A percentile compares a stretch with the other conserved stretches of the same genome.
Conservation (phyloP, 2,329 filamentous ascomycete species). For the Pseudogymnoascus sp. region DNA sequence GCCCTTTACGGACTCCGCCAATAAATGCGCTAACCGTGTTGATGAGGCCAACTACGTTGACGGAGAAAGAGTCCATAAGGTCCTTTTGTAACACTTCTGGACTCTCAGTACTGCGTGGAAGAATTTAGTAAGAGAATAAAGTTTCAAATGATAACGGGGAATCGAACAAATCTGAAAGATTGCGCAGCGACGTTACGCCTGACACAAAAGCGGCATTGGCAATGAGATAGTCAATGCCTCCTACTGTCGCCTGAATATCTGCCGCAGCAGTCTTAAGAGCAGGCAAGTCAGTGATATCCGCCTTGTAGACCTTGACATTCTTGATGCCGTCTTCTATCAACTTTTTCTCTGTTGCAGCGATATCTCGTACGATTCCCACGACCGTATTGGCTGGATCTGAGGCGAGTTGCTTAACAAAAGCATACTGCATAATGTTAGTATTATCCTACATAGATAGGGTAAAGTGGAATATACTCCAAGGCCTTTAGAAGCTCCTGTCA, state of each 20-base stretch:
- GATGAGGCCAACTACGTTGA: constrained; percentile 43
- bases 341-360: constrained; percentile 30
- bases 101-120: not conserved
- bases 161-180: constrained; percentile 13
- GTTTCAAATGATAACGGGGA: constrained; percentile 16
- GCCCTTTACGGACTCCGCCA: constrained; percentile 42
- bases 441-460: not conserved
- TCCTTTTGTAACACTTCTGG: constrained; percentile 14
- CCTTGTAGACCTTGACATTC: constrained; percentile 40
- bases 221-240: constrained; percentile 23
- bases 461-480: not conserved
- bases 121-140: constrained; percentile 10
- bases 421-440: constrained; percentile 31
- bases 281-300: constrained; percentile 32
- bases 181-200: constrained; percentile 14
- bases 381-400: constrained; percentile 33
- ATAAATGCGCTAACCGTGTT: constrained; percentile 44
- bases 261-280: constrained; percentile 14
- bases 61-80: constrained; percentile 29
- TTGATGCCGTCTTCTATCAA: not conserved
- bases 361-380: constrained; percentile 40
- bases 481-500: not conserved
- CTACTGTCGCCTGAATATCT: constrained; percentile 19
- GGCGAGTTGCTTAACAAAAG: constrained; percentile 38
- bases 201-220: constrained; percentile 24